Conservation (phyloP, 2,329 filamentous ascomycete genomes). For the Talaromyces sp. region DNA sequence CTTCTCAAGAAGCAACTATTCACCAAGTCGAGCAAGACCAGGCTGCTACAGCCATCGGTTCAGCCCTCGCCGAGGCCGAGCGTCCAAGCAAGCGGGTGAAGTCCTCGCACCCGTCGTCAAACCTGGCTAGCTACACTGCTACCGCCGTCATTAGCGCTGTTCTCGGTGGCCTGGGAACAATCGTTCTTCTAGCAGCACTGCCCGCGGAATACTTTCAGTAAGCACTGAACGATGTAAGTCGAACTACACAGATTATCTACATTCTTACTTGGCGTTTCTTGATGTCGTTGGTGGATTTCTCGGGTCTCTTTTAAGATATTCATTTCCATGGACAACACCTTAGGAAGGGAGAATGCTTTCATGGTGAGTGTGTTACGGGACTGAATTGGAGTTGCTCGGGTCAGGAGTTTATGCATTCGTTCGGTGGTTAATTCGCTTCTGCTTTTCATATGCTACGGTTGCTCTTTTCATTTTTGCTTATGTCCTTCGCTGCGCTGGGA, state of each 20-base stretch:
- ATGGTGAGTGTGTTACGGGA: background rate
- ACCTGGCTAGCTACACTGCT: conserved; percentile 40
- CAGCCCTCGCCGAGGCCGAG: conserved; percentile 18
- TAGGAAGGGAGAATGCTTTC: too few species aligned
- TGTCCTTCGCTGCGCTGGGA: background rate
- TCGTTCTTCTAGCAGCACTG: conserved; percentile 45
- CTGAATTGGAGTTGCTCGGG: background rate
- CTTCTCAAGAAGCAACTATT: background rate
- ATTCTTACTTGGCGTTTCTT: background rate
- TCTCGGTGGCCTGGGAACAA: conserved; percentile 45
- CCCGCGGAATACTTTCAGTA: conserved; percentile 47
- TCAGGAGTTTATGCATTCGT: background rate
- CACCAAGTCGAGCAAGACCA: too few species aligned
- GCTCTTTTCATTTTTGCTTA: too few species aligned
- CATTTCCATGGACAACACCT: background rate
- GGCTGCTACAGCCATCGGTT: background rate
- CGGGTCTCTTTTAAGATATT: background rate
- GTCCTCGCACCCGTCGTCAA: conserved; percentile 16
- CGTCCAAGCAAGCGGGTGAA: conserved; percentile 32
- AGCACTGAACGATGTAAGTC: background rate
- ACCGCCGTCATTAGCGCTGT: conserved; percentile 44
- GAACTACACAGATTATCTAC: background rate
- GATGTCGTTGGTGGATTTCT: background rate
- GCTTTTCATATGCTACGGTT: too few species aligned
- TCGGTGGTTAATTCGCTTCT: background rate